Percentiles rank a stretch among this genome's conserved stretches.
Conservation (phyloP, 2,329 filamentous ascomycete genomes). For the Fusarium proliferatum region DNA sequence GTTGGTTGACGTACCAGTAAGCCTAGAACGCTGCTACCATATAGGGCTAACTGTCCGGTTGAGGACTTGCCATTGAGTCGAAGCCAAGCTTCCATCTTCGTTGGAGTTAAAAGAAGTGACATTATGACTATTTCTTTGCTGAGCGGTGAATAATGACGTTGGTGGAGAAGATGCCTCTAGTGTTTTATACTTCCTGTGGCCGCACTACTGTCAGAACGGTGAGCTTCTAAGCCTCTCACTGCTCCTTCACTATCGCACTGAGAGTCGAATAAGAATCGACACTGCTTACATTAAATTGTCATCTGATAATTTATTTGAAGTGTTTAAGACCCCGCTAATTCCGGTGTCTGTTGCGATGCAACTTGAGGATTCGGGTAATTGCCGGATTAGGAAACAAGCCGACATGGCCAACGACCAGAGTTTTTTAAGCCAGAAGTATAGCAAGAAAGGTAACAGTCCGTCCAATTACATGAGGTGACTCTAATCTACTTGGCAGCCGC, state of each 20-base stretch:
- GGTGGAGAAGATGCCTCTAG: not conserved
- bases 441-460: not conserved
- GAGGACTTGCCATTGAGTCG: not conserved
- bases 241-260: accelerated
- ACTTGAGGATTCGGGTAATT: not conserved
- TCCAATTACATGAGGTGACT: accelerated
- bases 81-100: not conserved
- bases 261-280: accelerated
- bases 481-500: accelerated
- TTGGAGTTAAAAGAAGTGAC: not conserved
- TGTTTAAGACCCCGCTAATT: not conserved
- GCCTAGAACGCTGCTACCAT: not conserved
- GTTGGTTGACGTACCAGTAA: not conserved
- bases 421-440: not conserved
- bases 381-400: not conserved
- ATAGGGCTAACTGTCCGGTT: not conserved
- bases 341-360: not conserved
- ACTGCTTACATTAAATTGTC: accelerated
- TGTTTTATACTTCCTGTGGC: not conserved
- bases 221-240: not conserved
- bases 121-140: accelerated
- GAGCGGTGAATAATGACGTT: too few species aligned
- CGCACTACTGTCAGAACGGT: not conserved
- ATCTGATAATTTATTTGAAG: not conserved
- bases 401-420: not conserved